Evolutionary conservation across 139 green algal genomes (phyloP).

Genomic region (Auxenochlorella protothecoides): DNA sequence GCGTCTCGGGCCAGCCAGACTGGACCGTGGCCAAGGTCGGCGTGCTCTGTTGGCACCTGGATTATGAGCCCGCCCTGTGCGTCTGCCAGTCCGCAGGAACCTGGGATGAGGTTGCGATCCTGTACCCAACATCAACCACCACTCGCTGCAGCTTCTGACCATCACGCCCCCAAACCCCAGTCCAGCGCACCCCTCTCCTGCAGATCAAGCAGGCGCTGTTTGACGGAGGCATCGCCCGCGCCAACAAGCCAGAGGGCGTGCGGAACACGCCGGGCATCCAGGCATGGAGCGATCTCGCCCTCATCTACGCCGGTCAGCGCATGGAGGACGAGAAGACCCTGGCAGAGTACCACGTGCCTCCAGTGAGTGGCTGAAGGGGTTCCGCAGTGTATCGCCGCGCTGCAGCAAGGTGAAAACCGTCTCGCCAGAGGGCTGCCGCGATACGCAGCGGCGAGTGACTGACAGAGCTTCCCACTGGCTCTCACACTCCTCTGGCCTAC

Average conservation of each 20-base stretch:
- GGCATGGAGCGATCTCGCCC: conserved; percentile 65
- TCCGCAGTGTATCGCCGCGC: neutral
- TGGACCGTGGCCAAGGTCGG: conserved; percentile 56
- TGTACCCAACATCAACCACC: too few species aligned
- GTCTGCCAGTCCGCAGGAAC: too few species aligned
- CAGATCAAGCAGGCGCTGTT: conserved; percentile 78
- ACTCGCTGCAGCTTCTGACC: neutral
- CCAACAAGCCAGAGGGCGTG: conserved; percentile 64
- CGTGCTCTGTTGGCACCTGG: neutral
- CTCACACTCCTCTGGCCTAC: too few species aligned
- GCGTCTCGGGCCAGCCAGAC: conserved; percentile 58
- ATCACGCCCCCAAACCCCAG: neutral
- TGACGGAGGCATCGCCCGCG: conserved; percentile 64
- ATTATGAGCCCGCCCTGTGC: too few species aligned
- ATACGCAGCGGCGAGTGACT: too few species aligned
- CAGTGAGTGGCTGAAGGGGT: conserved; percentile 26
- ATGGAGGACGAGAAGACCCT: conserved; percentile 62
- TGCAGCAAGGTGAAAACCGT: too few species aligned
- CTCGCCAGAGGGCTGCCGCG: too few species aligned
- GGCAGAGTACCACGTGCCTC: conserved; percentile 71
- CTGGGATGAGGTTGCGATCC: too few species aligned
- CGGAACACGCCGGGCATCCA: conserved; percentile 66
- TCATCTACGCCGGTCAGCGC: conserved; percentile 70
- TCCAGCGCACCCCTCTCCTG: too few species aligned
- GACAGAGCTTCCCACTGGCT: too few species aligned